Percentiles rank a stretch among this genome's conserved stretches.
These are phyloP conservation scores for Penicillium olsonii DNA, from an alignment of 2,329 filamentous ascomycete genomes.

Conservation along the genomic window DNA sequence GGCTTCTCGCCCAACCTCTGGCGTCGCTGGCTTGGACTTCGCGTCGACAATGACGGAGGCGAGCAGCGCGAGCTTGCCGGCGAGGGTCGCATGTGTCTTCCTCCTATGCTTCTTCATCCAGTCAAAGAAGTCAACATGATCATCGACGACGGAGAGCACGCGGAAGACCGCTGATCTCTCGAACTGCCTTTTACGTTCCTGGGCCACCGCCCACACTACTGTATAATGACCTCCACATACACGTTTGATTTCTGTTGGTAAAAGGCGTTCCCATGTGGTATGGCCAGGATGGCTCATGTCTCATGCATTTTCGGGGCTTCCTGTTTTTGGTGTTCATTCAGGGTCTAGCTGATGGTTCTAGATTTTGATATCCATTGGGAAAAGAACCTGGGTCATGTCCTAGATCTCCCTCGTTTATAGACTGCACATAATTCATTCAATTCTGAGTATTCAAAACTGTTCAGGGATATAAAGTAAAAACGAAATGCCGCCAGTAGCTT, in stretches of 20 bases:
- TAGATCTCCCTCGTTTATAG: slow-evolving; percentile 2
- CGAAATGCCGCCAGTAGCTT: neutral
- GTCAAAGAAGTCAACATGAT: slow-evolving; percentile 71
- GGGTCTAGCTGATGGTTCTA: slow-evolving; percentile 5
- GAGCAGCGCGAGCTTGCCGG: slow-evolving; percentile 72
- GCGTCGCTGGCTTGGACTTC: slow-evolving; percentile 80
- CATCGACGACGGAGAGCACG: slow-evolving; percentile 39
- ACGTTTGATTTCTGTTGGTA: slow-evolving; percentile 9
- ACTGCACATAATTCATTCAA: neutral
- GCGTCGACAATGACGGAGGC: slow-evolving; percentile 75
- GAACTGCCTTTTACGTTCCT: slow-evolving; percentile 1
- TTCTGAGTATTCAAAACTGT: neutral
- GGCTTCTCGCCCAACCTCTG: slow-evolving; percentile 81
- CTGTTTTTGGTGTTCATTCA: neutral
- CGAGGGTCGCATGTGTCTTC: slow-evolving; percentile 86
- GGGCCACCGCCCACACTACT: slow-evolving; percentile 1
- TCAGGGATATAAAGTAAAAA: neutral
- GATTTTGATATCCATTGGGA: slow-evolving; percentile 3
- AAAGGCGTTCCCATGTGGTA: slow-evolving; percentile 6
- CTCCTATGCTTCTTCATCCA: slow-evolving; percentile 86
- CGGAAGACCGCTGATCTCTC: slow-evolving; percentile 21
- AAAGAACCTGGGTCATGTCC: neutral
- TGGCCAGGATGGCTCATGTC: slow-evolving; percentile 3
- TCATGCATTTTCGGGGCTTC: slow-evolving; percentile 7
- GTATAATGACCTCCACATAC: slow-evolving; percentile 9